Evolutionary conservation across 177 flowering plant species (phyloP).

Genomic region (Vitis hybrid): DNA sequence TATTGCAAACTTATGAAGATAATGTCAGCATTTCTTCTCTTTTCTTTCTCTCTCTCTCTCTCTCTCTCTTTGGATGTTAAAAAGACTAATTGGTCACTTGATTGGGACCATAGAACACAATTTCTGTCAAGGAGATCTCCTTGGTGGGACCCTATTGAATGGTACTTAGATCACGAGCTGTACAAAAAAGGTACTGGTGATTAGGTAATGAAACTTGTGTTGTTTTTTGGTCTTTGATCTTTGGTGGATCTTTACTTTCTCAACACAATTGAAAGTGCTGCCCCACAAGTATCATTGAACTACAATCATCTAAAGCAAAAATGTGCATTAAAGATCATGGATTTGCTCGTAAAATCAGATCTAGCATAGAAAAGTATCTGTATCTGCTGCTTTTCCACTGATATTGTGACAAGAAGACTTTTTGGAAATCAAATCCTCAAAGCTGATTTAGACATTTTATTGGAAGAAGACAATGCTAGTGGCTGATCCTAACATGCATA

Average conservation of each 20-base stretch:
- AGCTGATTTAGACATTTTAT: neutral
- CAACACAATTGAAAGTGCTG: conserved; percentile 12
- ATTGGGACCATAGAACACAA: neutral
- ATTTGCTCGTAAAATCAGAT: conserved; percentile 7
- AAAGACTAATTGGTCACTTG: neutral
- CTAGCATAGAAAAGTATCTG: conserved; percentile 1
- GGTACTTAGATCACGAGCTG: neutral
- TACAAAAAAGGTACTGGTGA: neutral
- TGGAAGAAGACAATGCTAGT: neutral
- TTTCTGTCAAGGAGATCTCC: neutral
- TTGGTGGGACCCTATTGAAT: neutral
- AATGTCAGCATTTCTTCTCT: neutral
- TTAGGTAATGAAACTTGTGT: neutral
- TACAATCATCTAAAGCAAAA: neutral
- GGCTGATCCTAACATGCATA: neutral
- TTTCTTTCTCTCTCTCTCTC: neutral
- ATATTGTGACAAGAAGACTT: neutral
- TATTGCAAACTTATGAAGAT: neutral
- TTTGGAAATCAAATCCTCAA: neutral
- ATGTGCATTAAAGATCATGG: neutral
- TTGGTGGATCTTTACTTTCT: conserved; percentile 3
- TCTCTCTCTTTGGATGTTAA: neutral
- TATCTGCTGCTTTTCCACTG: neutral
- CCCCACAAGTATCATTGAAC: conserved; percentile 11
- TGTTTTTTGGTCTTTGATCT: neutral